Conservation (phyloP, 176 grass and related monocot genomes). For the Neostapfia colusana region DNA sequence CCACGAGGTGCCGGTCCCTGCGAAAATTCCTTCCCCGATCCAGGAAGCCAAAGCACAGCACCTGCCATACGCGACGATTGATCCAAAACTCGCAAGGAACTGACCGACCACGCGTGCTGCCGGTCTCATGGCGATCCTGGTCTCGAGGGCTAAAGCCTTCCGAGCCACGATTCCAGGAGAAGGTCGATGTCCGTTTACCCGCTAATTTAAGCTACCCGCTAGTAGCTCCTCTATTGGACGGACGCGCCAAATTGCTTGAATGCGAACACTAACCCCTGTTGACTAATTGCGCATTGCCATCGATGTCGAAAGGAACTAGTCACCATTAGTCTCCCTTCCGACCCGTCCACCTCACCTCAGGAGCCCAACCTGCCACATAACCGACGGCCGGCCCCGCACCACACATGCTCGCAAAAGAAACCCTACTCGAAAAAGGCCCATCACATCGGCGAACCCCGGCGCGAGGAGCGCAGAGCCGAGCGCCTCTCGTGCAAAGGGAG, state of each 20-base stretch:
- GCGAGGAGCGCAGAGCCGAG: neutral
- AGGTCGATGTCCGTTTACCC: neutral
- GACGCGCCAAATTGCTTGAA: conserved; percentile 23
- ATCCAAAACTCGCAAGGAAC: conserved; percentile 14
- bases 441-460: neutral
- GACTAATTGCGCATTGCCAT: neutral
- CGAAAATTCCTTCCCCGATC: conserved; percentile 33
- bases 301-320: neutral
- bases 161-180: conserved; percentile 38
- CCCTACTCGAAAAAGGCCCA: neutral
- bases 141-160: neutral
- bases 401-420: neutral
- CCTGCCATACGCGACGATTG: neutral
- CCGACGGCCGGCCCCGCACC: neutral
- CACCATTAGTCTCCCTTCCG: conserved; percentile 1
- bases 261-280: neutral
- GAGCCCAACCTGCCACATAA: neutral
- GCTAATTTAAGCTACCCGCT: neutral
- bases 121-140: conserved; percentile 20
- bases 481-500: neutral
- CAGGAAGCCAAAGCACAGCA: conserved; percentile 2
- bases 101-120: neutral
- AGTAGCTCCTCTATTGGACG: neutral
- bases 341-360: neutral
- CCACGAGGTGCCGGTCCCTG: neutral